Evolutionary conservation across 2,329 filamentous ascomycete genomes (phyloP).

Genomic region (Pestalotiopsis sp.): DNA sequence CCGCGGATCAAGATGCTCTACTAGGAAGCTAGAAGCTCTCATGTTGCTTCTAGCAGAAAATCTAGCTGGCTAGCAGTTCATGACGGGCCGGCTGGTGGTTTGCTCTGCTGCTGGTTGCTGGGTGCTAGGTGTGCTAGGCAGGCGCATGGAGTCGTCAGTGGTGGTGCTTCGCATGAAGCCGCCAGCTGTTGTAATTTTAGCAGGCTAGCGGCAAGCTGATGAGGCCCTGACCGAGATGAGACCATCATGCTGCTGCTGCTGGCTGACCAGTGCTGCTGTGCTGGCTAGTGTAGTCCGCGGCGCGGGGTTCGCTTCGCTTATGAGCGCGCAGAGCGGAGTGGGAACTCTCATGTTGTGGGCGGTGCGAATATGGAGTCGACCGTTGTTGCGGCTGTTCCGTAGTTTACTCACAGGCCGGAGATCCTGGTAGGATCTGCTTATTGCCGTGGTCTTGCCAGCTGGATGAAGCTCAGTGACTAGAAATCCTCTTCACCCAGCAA

Average conservation of each 20-base stretch:
- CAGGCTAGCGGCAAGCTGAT: neutral
- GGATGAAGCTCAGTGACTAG: neutral
- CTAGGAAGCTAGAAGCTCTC: neutral
- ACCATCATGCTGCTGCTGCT: slow-evolving; percentile 1
- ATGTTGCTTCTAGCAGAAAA: neutral
- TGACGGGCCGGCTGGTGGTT: neutral
- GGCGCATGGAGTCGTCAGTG: neutral
- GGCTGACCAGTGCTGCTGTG: neutral
- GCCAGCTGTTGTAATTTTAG: neutral
- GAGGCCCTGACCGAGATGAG: neutral
- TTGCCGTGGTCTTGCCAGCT: neutral
- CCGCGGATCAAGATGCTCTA: neutral
- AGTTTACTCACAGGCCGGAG: neutral
- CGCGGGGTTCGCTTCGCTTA: neutral
- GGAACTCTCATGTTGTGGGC: neutral
- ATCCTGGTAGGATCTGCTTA: neutral
- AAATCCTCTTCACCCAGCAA: neutral
- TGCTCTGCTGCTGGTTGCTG: neutral
- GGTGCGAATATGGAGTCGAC: neutral
- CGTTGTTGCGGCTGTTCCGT: neutral
- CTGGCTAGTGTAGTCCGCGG: neutral
- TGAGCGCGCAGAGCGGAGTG: neutral
- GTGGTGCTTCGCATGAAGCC: neutral
- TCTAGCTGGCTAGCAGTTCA: neutral
- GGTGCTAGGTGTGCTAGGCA: neutral